These are phyloP conservation scores for Amylostereum areolatum DNA, from an alignment of 1,284 basidiomycete species.

Conservation along the genomic window DNA sequence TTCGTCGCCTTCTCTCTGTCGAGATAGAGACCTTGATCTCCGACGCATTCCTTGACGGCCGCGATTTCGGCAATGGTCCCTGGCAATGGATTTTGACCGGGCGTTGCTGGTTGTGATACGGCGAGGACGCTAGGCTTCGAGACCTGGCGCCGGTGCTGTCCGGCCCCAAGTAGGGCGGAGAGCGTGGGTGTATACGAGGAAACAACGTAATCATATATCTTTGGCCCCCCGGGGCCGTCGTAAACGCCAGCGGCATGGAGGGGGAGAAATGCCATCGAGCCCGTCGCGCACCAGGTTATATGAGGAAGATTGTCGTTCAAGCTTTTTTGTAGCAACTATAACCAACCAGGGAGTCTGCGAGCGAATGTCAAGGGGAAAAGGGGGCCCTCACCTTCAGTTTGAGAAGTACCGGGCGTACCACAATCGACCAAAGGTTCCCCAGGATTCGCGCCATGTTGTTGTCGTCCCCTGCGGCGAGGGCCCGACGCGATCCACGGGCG, in stretches of 20 bases:
- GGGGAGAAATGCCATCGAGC: slow-evolving; percentile 16
- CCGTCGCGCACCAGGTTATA: slow-evolving; percentile 18
- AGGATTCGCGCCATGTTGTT: neutral
- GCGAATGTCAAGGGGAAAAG: neutral
- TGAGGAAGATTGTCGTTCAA: slow-evolving; percentile 3
- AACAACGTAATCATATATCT: slow-evolving; percentile 11
- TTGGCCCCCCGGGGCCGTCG: neutral
- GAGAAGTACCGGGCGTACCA: neutral
- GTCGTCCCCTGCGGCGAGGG: neutral
- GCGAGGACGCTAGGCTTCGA: neutral
- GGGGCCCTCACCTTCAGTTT: neutral
- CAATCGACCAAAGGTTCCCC: neutral
- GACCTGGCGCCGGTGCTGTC: neutral
- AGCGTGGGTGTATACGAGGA: slow-evolving; percentile 20
- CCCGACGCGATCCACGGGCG: neutral
- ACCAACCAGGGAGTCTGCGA: no score
- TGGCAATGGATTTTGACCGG: neutral
- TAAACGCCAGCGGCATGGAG: slow-evolving; percentile 18
- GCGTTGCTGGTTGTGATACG: slow-evolving; percentile 1
- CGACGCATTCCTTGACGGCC: slow-evolving; percentile 4
- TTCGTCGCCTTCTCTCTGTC: slow-evolving; percentile 10
- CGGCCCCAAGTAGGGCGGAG: neutral
- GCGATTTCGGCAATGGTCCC: slow-evolving; percentile 1
- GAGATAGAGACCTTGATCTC: slow-evolving; percentile 9
- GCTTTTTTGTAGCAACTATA: neutral